Evolutionary conservation across 345 rosid genomes (phyloP), one percentile per base, ranked within the genome.

Genomic region (Salix arbutifolia): DNA sequence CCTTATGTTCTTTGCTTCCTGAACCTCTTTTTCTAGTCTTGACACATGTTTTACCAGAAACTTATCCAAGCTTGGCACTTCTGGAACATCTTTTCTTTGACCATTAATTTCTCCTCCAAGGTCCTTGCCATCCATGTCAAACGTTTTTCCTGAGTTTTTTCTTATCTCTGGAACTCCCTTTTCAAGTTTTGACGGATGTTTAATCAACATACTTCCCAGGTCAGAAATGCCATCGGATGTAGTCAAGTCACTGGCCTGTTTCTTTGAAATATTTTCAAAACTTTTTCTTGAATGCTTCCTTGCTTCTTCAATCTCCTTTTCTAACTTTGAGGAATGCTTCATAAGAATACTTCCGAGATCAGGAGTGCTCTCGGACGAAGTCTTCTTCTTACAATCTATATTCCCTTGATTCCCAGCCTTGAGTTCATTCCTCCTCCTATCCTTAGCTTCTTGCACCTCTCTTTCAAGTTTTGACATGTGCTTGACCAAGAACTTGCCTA

Each of bases 401-500:
- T 73, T 66, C 37, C 44, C 79, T 3, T 17, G 61, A 50, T 58
- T 67, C 69, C 68, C 79, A 70, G 79, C 83, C 70, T 65, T 79
- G 58, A 78, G 48, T 61, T 72, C 79, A 4, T 80, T 86, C 76
- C 76, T 90, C 73, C 77, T 84, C 76, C 71, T 77, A 35, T 72
- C 83, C 83, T 83, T 94, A 61, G 97, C 98, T 91, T 92, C 96
- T 79, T 79, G 82, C 65, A 94, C 92, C 83, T 94, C 97, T 80
- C 72, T 89, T 85, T 94, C 98, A 48, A 94, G 92, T 82, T 85
- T 89, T 37, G 93, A 83, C 89, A 85, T 82, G 85, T 83, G 94
- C 85, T 90, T 94, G 38, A 94, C 97, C 80, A 94, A 79, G 85
- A 83, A 88, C 86, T 92, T 92, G 76, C 92, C 98, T 68, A 94